Conservation (phyloP, 345 rosid genomes). For the Rhizophora apiculata region DNA sequence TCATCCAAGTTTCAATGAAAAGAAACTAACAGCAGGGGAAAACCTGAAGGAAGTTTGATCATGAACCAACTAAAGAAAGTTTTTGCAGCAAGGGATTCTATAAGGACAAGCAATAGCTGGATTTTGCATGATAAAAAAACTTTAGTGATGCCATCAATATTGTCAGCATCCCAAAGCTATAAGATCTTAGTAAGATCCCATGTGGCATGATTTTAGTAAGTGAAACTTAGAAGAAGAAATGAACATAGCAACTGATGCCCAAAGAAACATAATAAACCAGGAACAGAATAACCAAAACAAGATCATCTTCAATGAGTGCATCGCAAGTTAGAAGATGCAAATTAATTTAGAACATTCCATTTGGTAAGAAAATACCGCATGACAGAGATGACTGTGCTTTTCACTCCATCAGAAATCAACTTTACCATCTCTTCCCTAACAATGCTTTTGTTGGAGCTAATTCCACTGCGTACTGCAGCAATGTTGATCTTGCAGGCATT, state of each 20-base stretch:
- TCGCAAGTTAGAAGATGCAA: slow-evolving; percentile 1
- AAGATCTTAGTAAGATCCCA: slow-evolving; percentile 68
- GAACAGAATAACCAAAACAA: slow-evolving; percentile 77
- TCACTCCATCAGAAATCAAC: slow-evolving; percentile 81
- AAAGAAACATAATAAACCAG: slow-evolving; percentile 51
- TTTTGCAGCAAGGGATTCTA: slow-evolving; percentile 73
- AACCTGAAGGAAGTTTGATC: too few species aligned
- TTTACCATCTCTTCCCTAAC: slow-evolving; percentile 47
- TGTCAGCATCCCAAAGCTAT: slow-evolving; percentile 58
- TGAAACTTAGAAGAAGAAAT: slow-evolving; percentile 17
- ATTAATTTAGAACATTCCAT: slow-evolving; percentile 46
- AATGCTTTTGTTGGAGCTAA: slow-evolving; percentile 39
- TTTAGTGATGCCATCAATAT: slow-evolving; percentile 64
- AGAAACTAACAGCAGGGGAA: slow-evolving; percentile 3
- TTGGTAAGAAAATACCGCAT: slow-evolving; percentile 54
- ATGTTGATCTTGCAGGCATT: slow-evolving; percentile 3
- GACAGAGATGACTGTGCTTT: slow-evolving; percentile 51
- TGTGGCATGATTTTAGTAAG: slow-evolving; percentile 32
- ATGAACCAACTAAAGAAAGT: slow-evolving; percentile 50
- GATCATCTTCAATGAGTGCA: slow-evolving; percentile 53
- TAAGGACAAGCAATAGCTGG: slow-evolving; percentile 72
- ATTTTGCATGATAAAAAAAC: slow-evolving; percentile 55
- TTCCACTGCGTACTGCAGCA: slow-evolving; percentile 57
- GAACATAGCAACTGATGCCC: background rate
- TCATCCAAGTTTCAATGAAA: background rate